phyloP scores from a whole-genome alignment of 257 asterid genomes.

The Salvia rosmarinus region DNA sequence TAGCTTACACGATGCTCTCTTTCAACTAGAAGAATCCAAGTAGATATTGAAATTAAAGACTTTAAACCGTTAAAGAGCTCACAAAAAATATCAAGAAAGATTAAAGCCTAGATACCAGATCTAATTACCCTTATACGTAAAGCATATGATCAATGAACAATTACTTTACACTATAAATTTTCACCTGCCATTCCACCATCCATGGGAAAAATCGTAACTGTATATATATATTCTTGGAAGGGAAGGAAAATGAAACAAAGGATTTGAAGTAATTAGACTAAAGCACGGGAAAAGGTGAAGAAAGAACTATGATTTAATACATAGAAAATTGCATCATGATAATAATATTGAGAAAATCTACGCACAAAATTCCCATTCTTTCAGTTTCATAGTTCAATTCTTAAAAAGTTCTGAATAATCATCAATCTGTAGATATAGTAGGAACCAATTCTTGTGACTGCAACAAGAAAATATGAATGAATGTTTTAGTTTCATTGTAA shows the following conservation, averaged over 20 bases:
- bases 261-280: not conserved
- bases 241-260: not conserved
- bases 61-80: conserved; percentile 7
- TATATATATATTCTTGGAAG: not conserved
- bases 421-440: conserved; percentile 17
- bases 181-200: not conserved
- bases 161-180: not conserved
- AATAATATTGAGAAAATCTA: not conserved
- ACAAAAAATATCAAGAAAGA: not conserved
- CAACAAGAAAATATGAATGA: not conserved
- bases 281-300: not conserved
- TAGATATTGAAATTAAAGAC: not conserved
- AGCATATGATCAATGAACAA: not conserved
- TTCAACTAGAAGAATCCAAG: not conserved
- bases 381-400: not conserved
- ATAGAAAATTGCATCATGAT: not conserved
- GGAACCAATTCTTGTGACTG: not conserved
- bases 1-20: not conserved
- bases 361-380: not conserved
- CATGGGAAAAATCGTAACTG: not conserved
- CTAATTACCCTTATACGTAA: not conserved
- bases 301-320: not conserved
- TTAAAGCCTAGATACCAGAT: conserved; percentile 1
- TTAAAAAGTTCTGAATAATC: not conserved
- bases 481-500: not conserved